Evolutionary conservation across 768 basidiomycete genomes (phyloP).

Genomic region (Boletus rex-veris): DNA sequence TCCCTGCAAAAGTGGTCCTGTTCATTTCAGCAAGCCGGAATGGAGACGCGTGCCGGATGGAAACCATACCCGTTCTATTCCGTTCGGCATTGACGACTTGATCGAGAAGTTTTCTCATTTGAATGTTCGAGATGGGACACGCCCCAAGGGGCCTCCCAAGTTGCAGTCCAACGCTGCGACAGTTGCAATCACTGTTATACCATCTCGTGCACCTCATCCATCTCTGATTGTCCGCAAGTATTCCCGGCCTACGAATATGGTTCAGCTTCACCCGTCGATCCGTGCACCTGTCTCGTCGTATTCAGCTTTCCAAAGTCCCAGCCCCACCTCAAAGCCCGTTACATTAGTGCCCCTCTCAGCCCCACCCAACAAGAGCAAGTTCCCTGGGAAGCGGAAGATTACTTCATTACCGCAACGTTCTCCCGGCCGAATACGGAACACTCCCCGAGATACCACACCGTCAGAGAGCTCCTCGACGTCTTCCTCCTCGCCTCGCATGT

Average conservation of each 20-base stretch:
- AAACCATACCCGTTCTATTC: background rate
- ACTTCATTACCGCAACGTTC: slow-evolving; percentile 6
- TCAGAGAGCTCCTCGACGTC: slow-evolving; percentile 10
- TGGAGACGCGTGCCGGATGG: slow-evolving; percentile 1
- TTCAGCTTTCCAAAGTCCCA: slow-evolving; percentile 1
- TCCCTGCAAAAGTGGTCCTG: slow-evolving; percentile 7
- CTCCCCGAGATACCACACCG: background rate
- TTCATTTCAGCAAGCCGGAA: background rate
- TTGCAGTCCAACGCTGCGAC: slow-evolving; percentile 11
- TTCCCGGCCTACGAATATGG: background rate
- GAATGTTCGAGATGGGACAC: slow-evolving; percentile 12
- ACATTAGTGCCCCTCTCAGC: slow-evolving; percentile 8
- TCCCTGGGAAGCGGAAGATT: background rate
- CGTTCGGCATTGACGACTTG: background rate
- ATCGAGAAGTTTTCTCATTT: slow-evolving; percentile 14
- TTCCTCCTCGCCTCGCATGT: slow-evolving; percentile 1
- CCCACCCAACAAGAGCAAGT: background rate
- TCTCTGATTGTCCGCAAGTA: slow-evolving; percentile 1
- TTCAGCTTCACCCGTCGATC: background rate
- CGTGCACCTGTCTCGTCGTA: background rate
- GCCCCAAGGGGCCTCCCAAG: background rate
- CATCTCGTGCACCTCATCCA: slow-evolving; percentile 17
- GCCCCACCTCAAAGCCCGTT: background rate
- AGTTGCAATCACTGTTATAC: slow-evolving; percentile 15
- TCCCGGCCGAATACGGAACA: background rate